Percentiles rank a stretch among this genome's conserved stretches.
Evolutionary conservation across 2,329 filamentous ascomycete genomes (phyloP).

Genomic region (Fusarium temperatum): DNA sequence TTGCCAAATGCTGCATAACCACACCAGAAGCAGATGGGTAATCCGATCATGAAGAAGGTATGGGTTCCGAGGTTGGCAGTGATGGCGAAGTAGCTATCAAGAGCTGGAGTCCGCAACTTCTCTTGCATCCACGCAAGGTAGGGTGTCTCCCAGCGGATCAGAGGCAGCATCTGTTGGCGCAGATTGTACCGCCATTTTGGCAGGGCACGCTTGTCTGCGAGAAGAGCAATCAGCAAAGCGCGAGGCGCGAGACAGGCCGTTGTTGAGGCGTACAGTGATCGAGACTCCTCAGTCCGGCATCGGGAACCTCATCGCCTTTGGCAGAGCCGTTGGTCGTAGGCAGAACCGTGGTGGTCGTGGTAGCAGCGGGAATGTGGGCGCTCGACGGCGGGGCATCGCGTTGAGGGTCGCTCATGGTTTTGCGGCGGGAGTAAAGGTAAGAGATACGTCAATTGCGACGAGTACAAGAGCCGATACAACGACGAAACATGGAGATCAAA

Average conservation of each 20-base stretch:
- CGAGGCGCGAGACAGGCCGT: neutral
- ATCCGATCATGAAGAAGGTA: conserved; percentile 96
- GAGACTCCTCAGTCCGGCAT: conserved; percentile 82
- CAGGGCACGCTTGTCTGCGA: conserved; percentile 79
- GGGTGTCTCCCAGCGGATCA: conserved; percentile 94
- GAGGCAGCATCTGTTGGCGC: conserved; percentile 82
- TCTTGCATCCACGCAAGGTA: conserved; percentile 90
- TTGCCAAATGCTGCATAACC: conserved; percentile 86
- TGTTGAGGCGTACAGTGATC: conserved; percentile 70
- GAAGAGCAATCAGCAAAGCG: conserved; percentile 16
- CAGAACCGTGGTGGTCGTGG: conserved; percentile 21
- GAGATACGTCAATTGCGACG: conserved; percentile 36
- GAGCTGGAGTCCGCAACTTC: conserved; percentile 78
- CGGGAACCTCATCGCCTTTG: conserved; percentile 49
- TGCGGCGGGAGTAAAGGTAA: conserved; percentile 7
- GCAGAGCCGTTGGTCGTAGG: conserved; percentile 12
- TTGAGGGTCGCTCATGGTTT: conserved; percentile 47
- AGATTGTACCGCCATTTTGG: conserved; percentile 89
- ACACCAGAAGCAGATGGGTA: conserved; percentile 97
- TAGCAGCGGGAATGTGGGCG: conserved; percentile 14
- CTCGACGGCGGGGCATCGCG: conserved; percentile 45
- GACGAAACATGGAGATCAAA: conserved; percentile 29
- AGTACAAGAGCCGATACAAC: conserved; percentile 14
- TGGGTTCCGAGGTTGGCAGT: conserved; percentile 97
- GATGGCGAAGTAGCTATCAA: conserved; percentile 97